phyloP scores from a whole-genome alignment of 2,329 filamentous ascomycete genomes.

The Colletotrichum trifolii region DNA sequence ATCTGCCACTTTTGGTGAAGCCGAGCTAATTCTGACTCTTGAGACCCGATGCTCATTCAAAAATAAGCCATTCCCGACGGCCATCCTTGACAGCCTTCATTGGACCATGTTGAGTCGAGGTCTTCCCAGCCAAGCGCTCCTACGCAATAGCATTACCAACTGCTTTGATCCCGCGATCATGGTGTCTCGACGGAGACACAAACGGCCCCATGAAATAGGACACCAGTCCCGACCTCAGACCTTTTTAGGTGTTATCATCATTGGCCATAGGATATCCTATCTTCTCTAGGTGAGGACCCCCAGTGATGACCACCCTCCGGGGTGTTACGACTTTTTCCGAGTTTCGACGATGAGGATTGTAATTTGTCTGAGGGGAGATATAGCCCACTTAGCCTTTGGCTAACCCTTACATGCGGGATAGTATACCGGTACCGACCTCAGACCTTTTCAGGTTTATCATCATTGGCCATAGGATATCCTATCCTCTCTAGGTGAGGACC shows the following conservation, averaged over 20 bases:
- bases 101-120: no score
- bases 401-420: neutral
- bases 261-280: slow-evolving; percentile 1
- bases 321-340: slow-evolving; percentile 14
- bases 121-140: no score
- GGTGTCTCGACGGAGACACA: no score
- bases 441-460: slow-evolving; percentile 10
- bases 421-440: neutral
- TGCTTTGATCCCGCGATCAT: no score
- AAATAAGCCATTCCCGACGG: neutral
- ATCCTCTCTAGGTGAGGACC: slow-evolving; percentile 5
- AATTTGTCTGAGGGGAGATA: slow-evolving; percentile 7
- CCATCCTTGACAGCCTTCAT: neutral
- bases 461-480: slow-evolving; percentile 1
- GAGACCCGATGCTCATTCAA: neutral
- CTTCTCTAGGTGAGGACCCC: slow-evolving; percentile 2
- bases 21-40: neutral
- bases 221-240: neutral
- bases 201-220: no score
- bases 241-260: slow-evolving; percentile 8
- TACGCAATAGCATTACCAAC: no score
- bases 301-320: neutral
- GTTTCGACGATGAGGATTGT: neutral
- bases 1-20: neutral
- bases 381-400: slow-evolving; percentile 7